Percentiles rank a stretch among this genome's conserved stretches.
Conservation (phyloP, 2,329 filamentous ascomycete genomes). For the Nannizziopsis barbatae region DNA sequence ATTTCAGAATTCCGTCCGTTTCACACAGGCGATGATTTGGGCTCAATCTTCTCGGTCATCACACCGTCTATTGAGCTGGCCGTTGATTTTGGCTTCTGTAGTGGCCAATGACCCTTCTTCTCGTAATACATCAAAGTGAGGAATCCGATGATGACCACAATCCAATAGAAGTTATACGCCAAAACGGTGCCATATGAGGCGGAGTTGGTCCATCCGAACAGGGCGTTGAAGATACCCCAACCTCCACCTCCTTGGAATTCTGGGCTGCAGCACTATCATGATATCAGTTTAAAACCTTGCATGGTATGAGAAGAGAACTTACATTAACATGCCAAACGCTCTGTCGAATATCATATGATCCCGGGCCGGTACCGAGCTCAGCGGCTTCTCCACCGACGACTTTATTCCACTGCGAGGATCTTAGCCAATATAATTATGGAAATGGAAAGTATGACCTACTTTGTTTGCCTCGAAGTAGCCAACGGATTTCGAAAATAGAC, state of each 20-base stretch:
- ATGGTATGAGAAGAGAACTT: background rate
- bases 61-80: background rate
- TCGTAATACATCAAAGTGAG: constrained; percentile 36
- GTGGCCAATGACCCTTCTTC: constrained; percentile 16
- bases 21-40: too few species aligned
- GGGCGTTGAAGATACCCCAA: constrained; percentile 79
- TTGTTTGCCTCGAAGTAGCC: constrained; percentile 11
- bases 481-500: constrained; percentile 8
- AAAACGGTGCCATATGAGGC: constrained; percentile 80
- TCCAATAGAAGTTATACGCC: constrained; percentile 81
- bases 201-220: constrained; percentile 80
- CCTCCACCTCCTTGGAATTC: constrained; percentile 60
- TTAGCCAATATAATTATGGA: background rate
- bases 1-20: too few species aligned
- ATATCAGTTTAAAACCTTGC: background rate
- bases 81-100: constrained; percentile 5
- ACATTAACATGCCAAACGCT: constrained; percentile 14
- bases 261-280: constrained; percentile 60
- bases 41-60: background rate
- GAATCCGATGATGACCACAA: constrained; percentile 57
- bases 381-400: constrained; percentile 11
- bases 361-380: constrained; percentile 7
- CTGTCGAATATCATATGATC: constrained; percentile 10
- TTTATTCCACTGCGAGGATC: constrained; percentile 7
- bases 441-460: background rate